These are phyloP conservation scores for Truncatella angustata DNA, from an alignment of 2,329 filamentous ascomycete genomes.

Conservation along the genomic window DNA sequence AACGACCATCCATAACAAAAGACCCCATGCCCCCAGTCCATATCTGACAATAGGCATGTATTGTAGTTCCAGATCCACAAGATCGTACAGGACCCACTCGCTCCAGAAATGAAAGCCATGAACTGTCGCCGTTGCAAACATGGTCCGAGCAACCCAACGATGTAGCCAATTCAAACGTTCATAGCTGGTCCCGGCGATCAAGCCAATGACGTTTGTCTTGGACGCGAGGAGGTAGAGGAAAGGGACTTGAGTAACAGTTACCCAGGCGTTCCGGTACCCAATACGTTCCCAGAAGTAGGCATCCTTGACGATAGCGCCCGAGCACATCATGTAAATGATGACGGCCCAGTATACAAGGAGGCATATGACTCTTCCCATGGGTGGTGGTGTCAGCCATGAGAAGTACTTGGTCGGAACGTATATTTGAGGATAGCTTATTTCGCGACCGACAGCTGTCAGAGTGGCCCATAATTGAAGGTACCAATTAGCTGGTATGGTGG, in stretches of 20 bases:
- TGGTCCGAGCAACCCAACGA: conserved; percentile 67
- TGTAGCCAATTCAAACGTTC: conserved; percentile 73
- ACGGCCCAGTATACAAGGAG: conserved; percentile 58
- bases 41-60: conserved; percentile 66
- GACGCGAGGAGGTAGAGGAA: conserved; percentile 61
- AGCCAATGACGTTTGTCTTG: conserved; percentile 58
- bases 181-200: conserved; percentile 61
- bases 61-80: conserved; percentile 56
- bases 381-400: conserved; percentile 57
- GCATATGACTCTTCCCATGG: conserved; percentile 53
- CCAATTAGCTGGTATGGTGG: conserved; percentile 48
- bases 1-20: conserved; percentile 64
- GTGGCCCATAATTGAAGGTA: conserved; percentile 56
- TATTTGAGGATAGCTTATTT: conserved; percentile 55
- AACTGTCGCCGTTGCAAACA: conserved; percentile 66
- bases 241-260: conserved; percentile 62
- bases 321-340: conserved; percentile 56
- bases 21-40: conserved; percentile 64
- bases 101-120: conserved; percentile 70
- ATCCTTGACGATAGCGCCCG: conserved; percentile 47
- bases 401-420: conserved; percentile 45
- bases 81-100: conserved; percentile 60
- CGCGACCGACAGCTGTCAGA: conserved; percentile 54
- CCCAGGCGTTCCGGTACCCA: conserved; percentile 67
- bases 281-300: conserved; percentile 62